Percentiles rank a stretch among this genome's conserved stretches.
Conservation (phyloP, 768 basidiomycete genomes). For the Mycena filopes region DNA sequence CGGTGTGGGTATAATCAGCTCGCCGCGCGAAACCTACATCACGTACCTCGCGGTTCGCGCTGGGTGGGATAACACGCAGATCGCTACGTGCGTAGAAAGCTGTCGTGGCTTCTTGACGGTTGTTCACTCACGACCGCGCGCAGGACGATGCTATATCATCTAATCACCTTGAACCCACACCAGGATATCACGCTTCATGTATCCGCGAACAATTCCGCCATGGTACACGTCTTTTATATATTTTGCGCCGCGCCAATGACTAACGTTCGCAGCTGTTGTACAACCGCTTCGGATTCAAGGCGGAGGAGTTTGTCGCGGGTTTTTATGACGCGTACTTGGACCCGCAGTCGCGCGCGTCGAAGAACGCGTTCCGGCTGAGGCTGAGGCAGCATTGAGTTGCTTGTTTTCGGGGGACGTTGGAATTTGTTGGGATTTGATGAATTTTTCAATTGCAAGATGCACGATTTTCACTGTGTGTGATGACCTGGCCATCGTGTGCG, state of each 20-base stretch:
- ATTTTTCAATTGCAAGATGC: too few species aligned
- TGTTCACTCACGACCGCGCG: background rate
- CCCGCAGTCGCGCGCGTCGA: constrained; percentile 73
- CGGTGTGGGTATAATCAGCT: constrained; percentile 80
- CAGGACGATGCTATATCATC: constrained; percentile 83
- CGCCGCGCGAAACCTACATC: constrained; percentile 84
- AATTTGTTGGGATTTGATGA: too few species aligned
- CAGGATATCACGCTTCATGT: constrained; percentile 87
- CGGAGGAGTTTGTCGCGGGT: constrained; percentile 83
- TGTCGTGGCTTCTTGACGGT: constrained; percentile 1
- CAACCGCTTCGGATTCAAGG: constrained; percentile 90
- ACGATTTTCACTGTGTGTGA: too few species aligned
- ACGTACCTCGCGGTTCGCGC: constrained; percentile 82
- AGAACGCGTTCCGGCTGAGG: constrained; percentile 83
- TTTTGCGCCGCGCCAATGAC: constrained; percentile 8
- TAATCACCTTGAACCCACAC: constrained; percentile 75
- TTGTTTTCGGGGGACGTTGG: too few species aligned
- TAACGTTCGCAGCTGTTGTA: constrained; percentile 67
- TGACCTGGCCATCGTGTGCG: too few species aligned
- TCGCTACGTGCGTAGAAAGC: constrained; percentile 69
- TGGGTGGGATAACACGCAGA: constrained; percentile 84
- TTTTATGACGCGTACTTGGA: constrained; percentile 88
- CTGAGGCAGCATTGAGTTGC: constrained; percentile 61
- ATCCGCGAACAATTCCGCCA: constrained; percentile 82
- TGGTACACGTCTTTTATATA: constrained; percentile 61